Conservation (phyloP, 306 rosid species). For the Abrus precatorius region DNA sequence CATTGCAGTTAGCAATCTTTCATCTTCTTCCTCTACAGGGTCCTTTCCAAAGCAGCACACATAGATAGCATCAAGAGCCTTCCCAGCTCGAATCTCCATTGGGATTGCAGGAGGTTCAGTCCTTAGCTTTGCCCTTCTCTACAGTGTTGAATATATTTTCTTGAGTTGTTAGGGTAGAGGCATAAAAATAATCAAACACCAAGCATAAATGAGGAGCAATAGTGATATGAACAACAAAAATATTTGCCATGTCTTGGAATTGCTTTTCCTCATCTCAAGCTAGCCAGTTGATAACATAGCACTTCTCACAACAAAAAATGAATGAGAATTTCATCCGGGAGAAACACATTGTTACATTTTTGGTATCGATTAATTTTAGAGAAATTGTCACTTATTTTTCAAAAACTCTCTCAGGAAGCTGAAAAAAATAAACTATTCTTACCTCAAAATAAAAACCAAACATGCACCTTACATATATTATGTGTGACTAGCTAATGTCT, state of each 20-base stretch:
- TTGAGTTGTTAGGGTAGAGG: not conserved
- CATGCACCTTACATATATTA: not conserved
- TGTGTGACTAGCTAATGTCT: constrained; percentile 6
- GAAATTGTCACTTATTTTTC: no score
- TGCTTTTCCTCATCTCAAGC: no score
- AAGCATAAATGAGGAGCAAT: not conserved
- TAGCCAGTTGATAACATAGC: constrained; percentile 2
- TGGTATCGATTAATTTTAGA: no score
- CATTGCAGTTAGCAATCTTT: constrained; percentile 64
- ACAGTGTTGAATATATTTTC: constrained; percentile 33
- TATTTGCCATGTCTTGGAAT: not conserved
- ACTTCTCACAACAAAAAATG: constrained; percentile 2
- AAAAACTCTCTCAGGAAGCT: no score
- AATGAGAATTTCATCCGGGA: constrained; percentile 4
- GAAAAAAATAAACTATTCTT: no score
- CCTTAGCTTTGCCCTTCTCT: constrained; percentile 79
- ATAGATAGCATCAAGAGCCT: constrained; percentile 85
- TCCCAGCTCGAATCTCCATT: constrained; percentile 80
- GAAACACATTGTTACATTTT: not conserved
- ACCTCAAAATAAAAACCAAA: no score
- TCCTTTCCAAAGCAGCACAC: constrained; percentile 84
- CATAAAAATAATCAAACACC: constrained; percentile 23
- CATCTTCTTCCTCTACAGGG: constrained; percentile 71
- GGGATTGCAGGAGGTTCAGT: constrained; percentile 63
- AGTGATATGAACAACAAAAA: constrained; percentile 1